Evolutionary conservation across 1,284 basidiomycete genomes (phyloP), one percentile per base, ranked within the genome.

Genomic region (Tylopilus sp.): DNA sequence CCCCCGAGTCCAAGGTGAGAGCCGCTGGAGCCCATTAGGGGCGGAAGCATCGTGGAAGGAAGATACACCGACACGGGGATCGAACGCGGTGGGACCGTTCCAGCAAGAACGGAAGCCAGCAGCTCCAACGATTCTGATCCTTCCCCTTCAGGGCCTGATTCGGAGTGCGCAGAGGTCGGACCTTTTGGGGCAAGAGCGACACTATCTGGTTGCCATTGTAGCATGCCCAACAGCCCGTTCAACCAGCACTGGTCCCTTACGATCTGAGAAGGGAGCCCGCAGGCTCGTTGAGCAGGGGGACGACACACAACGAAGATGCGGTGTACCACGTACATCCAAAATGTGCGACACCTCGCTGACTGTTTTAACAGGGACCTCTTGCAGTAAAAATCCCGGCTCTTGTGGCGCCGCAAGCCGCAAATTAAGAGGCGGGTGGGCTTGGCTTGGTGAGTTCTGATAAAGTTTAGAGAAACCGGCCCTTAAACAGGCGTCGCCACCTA

Each of bases 241-340:
- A 89, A 61, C 86, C 86, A 89, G 57, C 83, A 86, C 66, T 89
- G 86, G 52, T 88, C 86, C 51, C 76, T 75, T 2, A 89, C 84
- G 56, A 89, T 77, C 85, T 88, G 46, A 26, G 29, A 49, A 44
- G 1, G 54, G 26, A 40, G 4, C n/a, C 28, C 33, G 34, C 43
- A 29, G 46, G 53, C n/a, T 26, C 29, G 33, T 16, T 16, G 41
- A 43, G 29, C 18, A 40, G 48, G 2, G 36, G 19, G 28, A 30
- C 31, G 4, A 28, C 41, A 39, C 31, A 47, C 30, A 37, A 16
- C 42, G 18, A 36, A 40, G 23, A 16, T 46, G 45, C 19, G 23
- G 38, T 38, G 15, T 16, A 11, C 2, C 13, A 56, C 65, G 51
- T 59, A 83, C 86, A 71, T 89, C 85, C 19, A 89, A 61, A 41